Percentiles rank a stretch among this genome's conserved stretches.
Evolutionary conservation across 78 protist species (phyloP).

Genomic region (Dictyostelium discoideum): DNA sequence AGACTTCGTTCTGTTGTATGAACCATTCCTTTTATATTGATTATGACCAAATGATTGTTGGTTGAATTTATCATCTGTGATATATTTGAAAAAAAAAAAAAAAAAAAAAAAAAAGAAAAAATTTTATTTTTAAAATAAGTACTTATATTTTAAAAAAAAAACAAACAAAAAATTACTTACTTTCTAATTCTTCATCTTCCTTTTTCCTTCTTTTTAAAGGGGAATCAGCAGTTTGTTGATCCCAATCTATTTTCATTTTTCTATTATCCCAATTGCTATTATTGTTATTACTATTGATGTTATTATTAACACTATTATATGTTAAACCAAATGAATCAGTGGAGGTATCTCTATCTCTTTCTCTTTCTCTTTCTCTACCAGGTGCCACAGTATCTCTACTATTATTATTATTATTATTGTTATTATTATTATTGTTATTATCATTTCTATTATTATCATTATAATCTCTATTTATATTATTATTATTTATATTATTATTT

Average conservation of each 20-base stretch:
- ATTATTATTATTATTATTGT: background rate
- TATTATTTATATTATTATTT: background rate
- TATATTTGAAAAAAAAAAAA: too few species aligned
- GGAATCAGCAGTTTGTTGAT: background rate
- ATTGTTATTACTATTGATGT: background rate
- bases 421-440: background rate
- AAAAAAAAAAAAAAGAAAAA: too few species aligned
- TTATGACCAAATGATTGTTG: background rate
- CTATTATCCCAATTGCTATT: background rate
- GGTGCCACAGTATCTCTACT: background rate
- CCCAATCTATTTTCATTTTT: background rate
- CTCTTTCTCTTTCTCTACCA: background rate
- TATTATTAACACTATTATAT: background rate
- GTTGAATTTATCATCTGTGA: background rate
- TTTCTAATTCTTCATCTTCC: background rate
- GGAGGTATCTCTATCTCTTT: background rate
- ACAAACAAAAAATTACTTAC: background rate
- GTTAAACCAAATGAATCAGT: background rate
- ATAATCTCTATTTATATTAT: background rate
- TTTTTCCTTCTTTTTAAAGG: conserved; percentile 12
- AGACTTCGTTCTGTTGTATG: background rate
- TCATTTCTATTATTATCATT: conserved; percentile 10
- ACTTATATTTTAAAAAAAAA: background rate
- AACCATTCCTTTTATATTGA: background rate
- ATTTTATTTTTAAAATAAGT: background rate